A percentile compares a stretch with the other conserved stretches of the same genome.
Conservation (phyloP, 768 basidiomycete genomes). For the Hortiboletus campestris region DNA sequence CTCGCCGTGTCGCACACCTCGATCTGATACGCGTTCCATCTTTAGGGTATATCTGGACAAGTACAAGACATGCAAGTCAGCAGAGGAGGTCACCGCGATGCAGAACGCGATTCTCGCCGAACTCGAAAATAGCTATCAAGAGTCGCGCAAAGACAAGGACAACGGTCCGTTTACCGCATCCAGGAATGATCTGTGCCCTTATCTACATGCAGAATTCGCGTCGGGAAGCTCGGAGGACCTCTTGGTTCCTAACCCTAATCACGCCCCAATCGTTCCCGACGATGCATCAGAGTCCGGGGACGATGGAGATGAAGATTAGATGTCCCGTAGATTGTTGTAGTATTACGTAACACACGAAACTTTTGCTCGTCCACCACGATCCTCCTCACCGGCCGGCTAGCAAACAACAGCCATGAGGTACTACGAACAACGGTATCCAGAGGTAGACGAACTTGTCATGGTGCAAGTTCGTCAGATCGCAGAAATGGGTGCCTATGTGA, state of each 20-base stretch:
- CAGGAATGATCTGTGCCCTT: not conserved
- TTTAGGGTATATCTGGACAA: constrained; percentile 53
- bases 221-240: constrained; percentile 53
- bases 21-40: not conserved
- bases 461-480: constrained; percentile 99
- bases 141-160: constrained; percentile 44
- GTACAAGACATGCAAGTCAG: constrained; percentile 70
- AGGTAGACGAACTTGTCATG: constrained; percentile 99
- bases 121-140: constrained; percentile 58
- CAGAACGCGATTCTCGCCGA: constrained; percentile 73
- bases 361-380: too few species aligned
- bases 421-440: constrained; percentile 90
- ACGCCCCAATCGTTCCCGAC: constrained; percentile 25
- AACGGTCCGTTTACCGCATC: constrained; percentile 41
- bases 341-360: constrained; percentile 11
- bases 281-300: constrained; percentile 16
- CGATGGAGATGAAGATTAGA: constrained; percentile 14
- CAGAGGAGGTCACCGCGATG: constrained; percentile 54
- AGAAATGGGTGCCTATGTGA: constrained; percentile 99
- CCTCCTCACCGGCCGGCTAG: too few species aligned
- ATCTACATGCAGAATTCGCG: constrained; percentile 1
- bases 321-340: not conserved
- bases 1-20: not conserved
- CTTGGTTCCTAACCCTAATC: constrained; percentile 70
- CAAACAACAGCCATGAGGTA: constrained; percentile 63